Percentiles rank a stretch among this genome's conserved stretches.
Evolutionary conservation across 257 asterid species (phyloP).

Genomic region (Apocynum venetum): DNA sequence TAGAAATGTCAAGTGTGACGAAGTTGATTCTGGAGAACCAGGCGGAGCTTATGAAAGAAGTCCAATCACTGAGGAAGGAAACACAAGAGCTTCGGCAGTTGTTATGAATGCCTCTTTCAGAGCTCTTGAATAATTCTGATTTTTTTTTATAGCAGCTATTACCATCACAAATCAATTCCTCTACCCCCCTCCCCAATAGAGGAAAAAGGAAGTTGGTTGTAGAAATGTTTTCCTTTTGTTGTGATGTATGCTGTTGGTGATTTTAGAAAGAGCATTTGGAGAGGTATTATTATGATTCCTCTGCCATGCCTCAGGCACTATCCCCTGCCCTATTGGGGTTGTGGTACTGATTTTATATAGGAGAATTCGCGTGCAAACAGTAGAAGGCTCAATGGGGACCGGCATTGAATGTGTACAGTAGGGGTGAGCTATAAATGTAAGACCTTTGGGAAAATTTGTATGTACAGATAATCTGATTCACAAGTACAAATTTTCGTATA

Average conservation of each 20-base stretch:
- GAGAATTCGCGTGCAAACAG: not conserved
- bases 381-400: not conserved
- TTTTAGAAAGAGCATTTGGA: constrained; percentile 3
- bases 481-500: not conserved
- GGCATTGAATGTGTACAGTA: constrained; percentile 15
- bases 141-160: not conserved
- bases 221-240: not conserved
- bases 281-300: not conserved
- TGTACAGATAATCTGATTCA: constrained; percentile 8
- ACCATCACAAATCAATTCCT: not conserved
- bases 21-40: constrained; percentile 65
- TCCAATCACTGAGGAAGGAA: constrained; percentile 67
- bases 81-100: constrained; percentile 69
- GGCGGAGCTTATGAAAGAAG: constrained; percentile 72
- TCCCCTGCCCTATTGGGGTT: not conserved
- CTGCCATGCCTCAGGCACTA: not conserved
- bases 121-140: not conserved
- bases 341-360: not conserved
- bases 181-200: not conserved
- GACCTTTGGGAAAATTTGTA: not conserved
- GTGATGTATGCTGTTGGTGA: not conserved
- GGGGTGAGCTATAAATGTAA: not conserved
- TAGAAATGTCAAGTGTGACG: constrained; percentile 63
- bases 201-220: not conserved
- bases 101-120: constrained; percentile 35